phyloP scores from a whole-genome alignment of 2,329 filamentous ascomycete genomes.

The Fusarium sp. region DNA sequence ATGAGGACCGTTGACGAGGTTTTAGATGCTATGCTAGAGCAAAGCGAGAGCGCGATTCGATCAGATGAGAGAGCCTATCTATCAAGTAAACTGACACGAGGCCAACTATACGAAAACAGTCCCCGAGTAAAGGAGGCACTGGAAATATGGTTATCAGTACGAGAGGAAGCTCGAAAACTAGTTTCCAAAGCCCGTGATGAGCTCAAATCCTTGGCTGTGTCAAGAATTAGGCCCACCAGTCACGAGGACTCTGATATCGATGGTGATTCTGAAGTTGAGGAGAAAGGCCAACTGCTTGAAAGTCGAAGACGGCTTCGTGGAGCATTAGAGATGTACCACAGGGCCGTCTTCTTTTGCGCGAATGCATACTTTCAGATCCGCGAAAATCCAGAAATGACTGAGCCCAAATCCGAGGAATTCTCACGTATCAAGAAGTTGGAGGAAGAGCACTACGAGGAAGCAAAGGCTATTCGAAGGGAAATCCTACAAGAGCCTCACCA shows the following conservation, averaged over 20 bases:
- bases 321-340: constrained; percentile 81
- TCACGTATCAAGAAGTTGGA: constrained; percentile 73
- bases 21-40: constrained; percentile 88
- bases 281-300: constrained; percentile 58
- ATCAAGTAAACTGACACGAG: constrained; percentile 69
- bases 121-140: constrained; percentile 73
- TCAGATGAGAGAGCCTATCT: constrained; percentile 74
- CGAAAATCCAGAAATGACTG: constrained; percentile 68
- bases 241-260: constrained; percentile 33
- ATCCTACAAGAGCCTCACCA: constrained; percentile 67
- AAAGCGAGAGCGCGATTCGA: constrained; percentile 73
- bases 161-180: constrained; percentile 57
- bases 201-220: constrained; percentile 58
- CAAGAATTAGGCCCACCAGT: constrained; percentile 1
- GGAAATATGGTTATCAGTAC: constrained; percentile 70
- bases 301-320: constrained; percentile 71
- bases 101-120: constrained; percentile 82
- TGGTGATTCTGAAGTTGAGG: constrained; percentile 47
- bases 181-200: constrained; percentile 72
- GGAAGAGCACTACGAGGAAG: constrained; percentile 75
- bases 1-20: constrained; percentile 87
- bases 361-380: constrained; percentile 88
- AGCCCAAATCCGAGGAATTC: constrained; percentile 73
- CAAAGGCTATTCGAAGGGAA: constrained; percentile 80
- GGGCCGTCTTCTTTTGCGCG: constrained; percentile 83